These are phyloP conservation scores for Fragilaria crotonensis DNA, from an alignment of 108 stramenopile species.

Conservation along the genomic window DNA sequence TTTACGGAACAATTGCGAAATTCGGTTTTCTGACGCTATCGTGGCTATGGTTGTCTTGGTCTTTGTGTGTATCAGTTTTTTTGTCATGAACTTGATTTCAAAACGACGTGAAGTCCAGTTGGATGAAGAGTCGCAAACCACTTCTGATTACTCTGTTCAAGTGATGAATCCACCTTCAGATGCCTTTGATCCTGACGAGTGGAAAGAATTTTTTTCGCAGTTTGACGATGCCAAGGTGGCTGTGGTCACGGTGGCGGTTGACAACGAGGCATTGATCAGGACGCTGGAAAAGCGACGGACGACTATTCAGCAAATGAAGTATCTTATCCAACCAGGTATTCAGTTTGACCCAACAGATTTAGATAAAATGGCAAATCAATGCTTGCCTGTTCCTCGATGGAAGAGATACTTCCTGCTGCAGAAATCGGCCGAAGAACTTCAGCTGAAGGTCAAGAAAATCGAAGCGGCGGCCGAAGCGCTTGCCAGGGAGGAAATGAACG, in stretches of 20 bases:
- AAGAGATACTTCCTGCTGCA: background rate
- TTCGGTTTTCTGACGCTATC: conserved; percentile 20
- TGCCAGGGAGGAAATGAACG: background rate
- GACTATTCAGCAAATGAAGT: conserved; percentile 2
- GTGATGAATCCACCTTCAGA: conserved; percentile 42
- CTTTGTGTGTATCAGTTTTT: conserved; percentile 25
- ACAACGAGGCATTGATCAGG: conserved; percentile 16
- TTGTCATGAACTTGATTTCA: conserved; percentile 28
- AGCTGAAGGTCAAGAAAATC: conserved; percentile 12
- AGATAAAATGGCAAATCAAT: conserved; percentile 3
- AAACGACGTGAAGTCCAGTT: conserved; percentile 21
- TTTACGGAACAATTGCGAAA: background rate
- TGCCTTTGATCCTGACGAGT: conserved; percentile 58
- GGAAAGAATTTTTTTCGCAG: conserved; percentile 50
- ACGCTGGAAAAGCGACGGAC: conserved; percentile 9
- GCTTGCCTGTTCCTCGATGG: background rate
- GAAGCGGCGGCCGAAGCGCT: conserved; percentile 28
- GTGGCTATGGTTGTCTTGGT: conserved; percentile 39
- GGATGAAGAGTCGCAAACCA: conserved; percentile 47
- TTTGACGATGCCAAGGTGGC: conserved; percentile 19
- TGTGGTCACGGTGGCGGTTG: conserved; percentile 10
- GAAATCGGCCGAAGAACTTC: background rate
- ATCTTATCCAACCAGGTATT: background rate
- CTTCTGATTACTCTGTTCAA: conserved; percentile 56
- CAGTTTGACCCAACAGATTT: conserved; percentile 1